phyloP scores from a whole-genome alignment of 495 filamentous ascomycete genomes.

The Platismatia glauca region DNA sequence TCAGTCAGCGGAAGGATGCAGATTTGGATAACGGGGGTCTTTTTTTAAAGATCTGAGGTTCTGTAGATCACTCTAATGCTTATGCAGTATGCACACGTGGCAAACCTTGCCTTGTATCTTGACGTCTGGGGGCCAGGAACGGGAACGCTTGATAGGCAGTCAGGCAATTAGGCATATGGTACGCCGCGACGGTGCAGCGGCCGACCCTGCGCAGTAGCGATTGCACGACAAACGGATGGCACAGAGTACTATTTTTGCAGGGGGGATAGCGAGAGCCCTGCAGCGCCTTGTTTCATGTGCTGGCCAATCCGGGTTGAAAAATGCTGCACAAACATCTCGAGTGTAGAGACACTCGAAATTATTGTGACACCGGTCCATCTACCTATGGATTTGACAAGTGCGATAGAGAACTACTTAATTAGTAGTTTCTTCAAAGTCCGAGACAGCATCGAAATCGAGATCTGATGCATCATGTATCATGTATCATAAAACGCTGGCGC shows the following conservation, averaged over 20 bases:
- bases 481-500: background rate
- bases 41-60: background rate
- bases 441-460: background rate
- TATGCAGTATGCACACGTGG: slow-evolving; percentile 7
- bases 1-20: slow-evolving; percentile 6
- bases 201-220: background rate
- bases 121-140: slow-evolving; percentile 6
- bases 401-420: background rate
- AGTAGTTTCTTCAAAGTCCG: background rate
- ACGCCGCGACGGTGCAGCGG: slow-evolving; percentile 1
- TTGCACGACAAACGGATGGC: background rate
- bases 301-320: background rate
- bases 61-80: background rate
- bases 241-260: slow-evolving; percentile 2
- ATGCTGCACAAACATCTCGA: background rate
- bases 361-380: background rate
- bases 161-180: background rate
- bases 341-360: background rate
- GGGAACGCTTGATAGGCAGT: background rate
- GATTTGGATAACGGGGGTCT: background rate
- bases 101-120: slow-evolving; percentile 3
- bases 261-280: slow-evolving; percentile 4
- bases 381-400: background rate
- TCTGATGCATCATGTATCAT: slow-evolving; percentile 1
- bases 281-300: slow-evolving; percentile 13